Conservation (phyloP, 176 grass and related monocot species). For the Phragmites australis region DNA sequence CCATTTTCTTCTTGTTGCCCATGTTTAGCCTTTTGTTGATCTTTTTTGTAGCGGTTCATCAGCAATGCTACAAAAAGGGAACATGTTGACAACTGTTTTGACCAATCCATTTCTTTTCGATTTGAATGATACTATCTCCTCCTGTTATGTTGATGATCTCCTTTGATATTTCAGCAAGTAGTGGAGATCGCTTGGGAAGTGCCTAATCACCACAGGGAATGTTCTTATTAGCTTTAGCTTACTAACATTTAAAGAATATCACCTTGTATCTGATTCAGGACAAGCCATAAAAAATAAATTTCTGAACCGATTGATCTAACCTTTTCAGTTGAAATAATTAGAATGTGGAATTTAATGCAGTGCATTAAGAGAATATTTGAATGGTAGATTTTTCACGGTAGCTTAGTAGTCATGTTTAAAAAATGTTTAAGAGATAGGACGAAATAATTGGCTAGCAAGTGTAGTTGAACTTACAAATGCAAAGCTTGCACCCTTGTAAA, state of each 20-base stretch:
- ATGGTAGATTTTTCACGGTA: not conserved
- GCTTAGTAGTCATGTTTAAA: not conserved
- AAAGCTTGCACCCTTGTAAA: too few species aligned
- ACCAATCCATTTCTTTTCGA: slow-evolving; percentile 60
- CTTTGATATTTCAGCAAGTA: slow-evolving; percentile 45
- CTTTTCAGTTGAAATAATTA: not conserved
- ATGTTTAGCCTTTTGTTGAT: not conserved
- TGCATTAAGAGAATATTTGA: not conserved
- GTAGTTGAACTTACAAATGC: not conserved
- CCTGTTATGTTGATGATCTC: slow-evolving; percentile 59
- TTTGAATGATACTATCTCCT: slow-evolving; percentile 24
- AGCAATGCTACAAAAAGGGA: slow-evolving; percentile 22
- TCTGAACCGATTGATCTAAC: not conserved
- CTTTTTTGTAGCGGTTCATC: not conserved
- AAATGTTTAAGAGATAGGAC: too few species aligned
- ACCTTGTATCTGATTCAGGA: not conserved
- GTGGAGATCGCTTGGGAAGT: slow-evolving; percentile 41
- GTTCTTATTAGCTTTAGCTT: not conserved
- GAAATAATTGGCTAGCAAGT: not conserved
- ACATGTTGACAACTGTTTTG: slow-evolving; percentile 22
- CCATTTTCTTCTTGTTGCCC: not conserved
- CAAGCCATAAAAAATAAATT: not conserved
- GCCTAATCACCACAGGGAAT: slow-evolving; percentile 13
- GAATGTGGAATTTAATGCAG: not conserved
- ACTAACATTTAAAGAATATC: not conserved